Base-by-base conservation (phyloP, 805 yeast genomes). In the Wickerhamiella lipophila region DNA sequence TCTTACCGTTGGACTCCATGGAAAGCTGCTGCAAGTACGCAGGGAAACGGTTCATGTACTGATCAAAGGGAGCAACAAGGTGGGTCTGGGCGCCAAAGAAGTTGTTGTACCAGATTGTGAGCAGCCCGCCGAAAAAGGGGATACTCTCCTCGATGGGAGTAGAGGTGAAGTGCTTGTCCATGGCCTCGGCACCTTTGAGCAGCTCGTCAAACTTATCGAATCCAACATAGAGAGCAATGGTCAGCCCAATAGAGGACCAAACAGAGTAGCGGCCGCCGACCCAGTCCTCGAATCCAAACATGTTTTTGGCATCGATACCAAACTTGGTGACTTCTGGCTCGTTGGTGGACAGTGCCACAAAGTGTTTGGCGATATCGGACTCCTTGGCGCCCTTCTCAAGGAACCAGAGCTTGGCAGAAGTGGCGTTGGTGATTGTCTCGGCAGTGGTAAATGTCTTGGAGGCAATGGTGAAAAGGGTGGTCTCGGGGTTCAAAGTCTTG, bases 251-350 rank as follows among this genome's bases (percentile, higher is more conserved):
- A 55, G 98, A 94, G 39, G 95, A 84, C 99, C 99, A 92, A 54
- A 92, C 98, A n/a, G 98, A 92, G 80, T 92, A 92, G 70, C 99
- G 83, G 65, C 99, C 99, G 64, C 99, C 99, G 56, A 92, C 99
- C 98, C 98, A 92, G 71, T 73, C 81, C 68, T 88, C 96, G 63
- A 92, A 92, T 55, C 94, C 97, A 69, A 92, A 92, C 99, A 92
- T 92, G 76, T 92, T 92, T 67, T 79, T 82, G 65, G 96, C 79
- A 73, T 92, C 97, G 59, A 92, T 92, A 64, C 99, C 99, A 62
- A 92, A 92, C 71, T 85, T 83, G 61, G 81, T 75, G 55, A 92
- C 99, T 69, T 83, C 96, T 47, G 68, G 70, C 53, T 85, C 94
- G 68, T 92, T 92, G 55, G 98, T 92, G 54, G 95, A 85, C 58